These are phyloP conservation scores for Aspergillus sclerotioniger DNA, from an alignment of 495 filamentous ascomycete species.

Conservation along the genomic window DNA sequence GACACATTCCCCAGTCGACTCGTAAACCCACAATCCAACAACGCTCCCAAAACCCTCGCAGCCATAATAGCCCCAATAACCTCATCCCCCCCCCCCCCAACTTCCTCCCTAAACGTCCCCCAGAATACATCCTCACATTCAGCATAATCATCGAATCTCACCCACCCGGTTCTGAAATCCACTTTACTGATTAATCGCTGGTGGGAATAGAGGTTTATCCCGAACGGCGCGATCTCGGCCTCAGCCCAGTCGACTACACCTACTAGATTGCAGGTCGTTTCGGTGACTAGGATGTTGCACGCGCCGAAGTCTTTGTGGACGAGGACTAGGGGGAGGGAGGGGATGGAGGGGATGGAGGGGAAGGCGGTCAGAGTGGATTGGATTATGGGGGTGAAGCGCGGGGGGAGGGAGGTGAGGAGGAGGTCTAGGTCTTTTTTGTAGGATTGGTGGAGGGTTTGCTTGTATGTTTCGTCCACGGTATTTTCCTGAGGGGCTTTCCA, in stretches of 20 bases:
- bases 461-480: constrained; percentile 24
- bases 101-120: too few species aligned
- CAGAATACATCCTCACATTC: too few species aligned
- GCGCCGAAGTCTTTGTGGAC: constrained; percentile 36
- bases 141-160: too few species aligned
- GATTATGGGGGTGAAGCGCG: constrained; percentile 36
- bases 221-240: constrained; percentile 38
- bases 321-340: constrained; percentile 42
- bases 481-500: constrained; percentile 34
- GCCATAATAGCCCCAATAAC: constrained; percentile 29
- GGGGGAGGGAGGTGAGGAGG: constrained; percentile 30
- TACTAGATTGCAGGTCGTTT: constrained; percentile 30
- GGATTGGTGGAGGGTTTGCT: constrained; percentile 19
- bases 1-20: constrained; percentile 37
- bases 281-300: constrained; percentile 40
- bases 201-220: constrained; percentile 37
- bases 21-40: constrained; percentile 38
- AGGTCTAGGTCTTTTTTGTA: constrained; percentile 30
- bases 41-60: constrained; percentile 36
- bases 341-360: constrained; percentile 24
- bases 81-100: constrained; percentile 21
- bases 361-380: constrained; percentile 28
- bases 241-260: constrained; percentile 46
- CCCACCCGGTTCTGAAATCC: too few species aligned
- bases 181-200: constrained; percentile 30